Percentiles rank a stretch among this genome's conserved stretches.
phyloP scores from a whole-genome alignment of 768 basidiomycete species.

The Trametes gibbosa region DNA sequence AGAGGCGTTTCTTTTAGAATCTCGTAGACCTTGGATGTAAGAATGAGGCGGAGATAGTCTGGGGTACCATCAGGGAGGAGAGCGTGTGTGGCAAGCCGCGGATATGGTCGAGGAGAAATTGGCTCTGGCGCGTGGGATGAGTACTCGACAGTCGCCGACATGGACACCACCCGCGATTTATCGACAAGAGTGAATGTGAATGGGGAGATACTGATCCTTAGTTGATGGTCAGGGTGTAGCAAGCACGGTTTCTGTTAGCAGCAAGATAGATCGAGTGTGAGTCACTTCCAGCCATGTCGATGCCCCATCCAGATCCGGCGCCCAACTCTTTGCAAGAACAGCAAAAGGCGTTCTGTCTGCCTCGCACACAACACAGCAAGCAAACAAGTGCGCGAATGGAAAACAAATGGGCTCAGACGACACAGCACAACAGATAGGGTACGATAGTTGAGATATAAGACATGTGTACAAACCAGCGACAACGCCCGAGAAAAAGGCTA shows the following conservation, averaged over 20 bases:
- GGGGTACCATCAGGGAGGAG: constrained; percentile 67
- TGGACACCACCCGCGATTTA: too few species aligned
- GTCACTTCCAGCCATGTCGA: constrained; percentile 4
- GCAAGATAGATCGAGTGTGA: not conserved
- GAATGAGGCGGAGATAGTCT: constrained; percentile 85
- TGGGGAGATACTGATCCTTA: too few species aligned
- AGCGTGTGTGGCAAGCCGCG: constrained; percentile 63
- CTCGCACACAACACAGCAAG: not conserved
- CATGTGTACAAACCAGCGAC: constrained; percentile 13
- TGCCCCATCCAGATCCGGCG: constrained; percentile 10
- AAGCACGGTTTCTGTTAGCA: not conserved
- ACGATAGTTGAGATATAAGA: constrained; percentile 21
- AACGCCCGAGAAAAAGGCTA: constrained; percentile 5
- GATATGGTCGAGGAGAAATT: constrained; percentile 43
- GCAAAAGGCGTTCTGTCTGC: not conserved
- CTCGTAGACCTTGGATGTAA: constrained; percentile 90
- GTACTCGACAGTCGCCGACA: constrained; percentile 59
- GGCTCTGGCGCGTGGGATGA: constrained; percentile 68
- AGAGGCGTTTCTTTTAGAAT: constrained; percentile 88
- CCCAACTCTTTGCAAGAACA: constrained; percentile 1
- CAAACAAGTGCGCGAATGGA: not conserved
- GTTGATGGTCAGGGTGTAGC: not conserved
- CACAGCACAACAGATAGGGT: constrained; percentile 14
- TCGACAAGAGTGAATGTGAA: too few species aligned
- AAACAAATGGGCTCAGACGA: not conserved